Base-by-base conservation (phyloP, 2,329 filamentous ascomycete genomes). In the Arthroderma sp. region DNA sequence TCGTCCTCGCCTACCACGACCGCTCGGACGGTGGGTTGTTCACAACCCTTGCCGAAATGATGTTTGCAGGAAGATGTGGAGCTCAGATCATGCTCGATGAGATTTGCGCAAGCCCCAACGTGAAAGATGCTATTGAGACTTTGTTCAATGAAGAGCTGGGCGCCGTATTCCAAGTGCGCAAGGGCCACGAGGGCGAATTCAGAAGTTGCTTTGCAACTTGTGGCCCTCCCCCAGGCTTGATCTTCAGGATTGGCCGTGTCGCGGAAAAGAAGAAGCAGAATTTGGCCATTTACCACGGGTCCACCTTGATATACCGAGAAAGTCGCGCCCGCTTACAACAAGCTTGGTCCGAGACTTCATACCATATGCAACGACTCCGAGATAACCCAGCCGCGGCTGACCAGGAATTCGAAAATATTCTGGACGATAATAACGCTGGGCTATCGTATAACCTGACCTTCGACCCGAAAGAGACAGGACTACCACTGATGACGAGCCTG, bases 71-170 rank as follows among this genome's bases (percentile, higher is more conserved):
- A 28, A 86, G 91, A 57, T 94, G 88, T 66, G 93, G 91, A 60
- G 80, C 89, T 31, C 87, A 94, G 64, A 78, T 97, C 59, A 86
- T 88, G 78, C 77, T 96, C 58, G 91, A 96, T 68, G 81, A 80
- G 56, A 74, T 77, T 49, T 76, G 71, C 61, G 74, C 80, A 28
- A 82, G 81, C 59, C 82, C 81, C 23, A 78, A 84, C 44, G 79
- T 79, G 8, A 75, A 81, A 49, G 78, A 83, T 66, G 73, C 94
- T 17, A 75, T 95, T 6, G 82, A 89, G 57, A 81, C 86, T 0
- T 80, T 98, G 19, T 97, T 98, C 81, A 96, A 91, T 70, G 93
- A 97, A 72, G 93, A 97, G 70, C 82, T 97, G 19, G 93, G 93
- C 62, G 91, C 91, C 15, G 86, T 97, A 33, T 97, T 97, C 83